Base-by-base conservation (phyloP, 768 basidiomycete genomes). In the Leccinum subgranulosum region DNA sequence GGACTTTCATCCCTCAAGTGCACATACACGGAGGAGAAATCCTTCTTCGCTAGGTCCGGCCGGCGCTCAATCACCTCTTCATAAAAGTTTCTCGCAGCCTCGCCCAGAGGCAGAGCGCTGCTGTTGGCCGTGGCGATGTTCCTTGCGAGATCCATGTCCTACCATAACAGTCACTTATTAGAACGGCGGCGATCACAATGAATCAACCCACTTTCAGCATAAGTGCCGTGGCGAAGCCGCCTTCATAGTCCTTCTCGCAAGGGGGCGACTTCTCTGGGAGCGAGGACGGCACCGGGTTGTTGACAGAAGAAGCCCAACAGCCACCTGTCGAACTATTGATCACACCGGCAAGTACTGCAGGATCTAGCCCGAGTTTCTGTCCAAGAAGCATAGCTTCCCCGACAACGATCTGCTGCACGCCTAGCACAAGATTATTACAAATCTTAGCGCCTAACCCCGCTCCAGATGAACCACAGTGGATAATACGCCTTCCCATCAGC, bases 301-400 rank as follows among this genome's bases (percentile, higher is more conserved):
- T 96, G 36, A 88, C 85, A 0, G 86, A 85, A 25, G 87, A 86
- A 15, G 91, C 80, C 91, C 92, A 93, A 66, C 91, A 94, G 17
- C 79, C 77, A 4, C 91, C 92, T 3, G 90, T 92, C 59, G 87
- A 88, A 67, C 81, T 93, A 69, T 94, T 94, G 60, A 96, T 85
- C 4, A 95, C 91, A 6, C 84, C 79, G 3, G 93, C 88, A 21
- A 96, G 80, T 29, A 94, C 77, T 9, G 79, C 78, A 17, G 92
- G 83, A 48, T 92, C 81, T 55, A 96, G 74, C 3, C 93, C 94
- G n/a, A 95, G 75, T 56, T 81, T 85, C 70, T 84, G 81, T 4
- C 94, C 94, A 10, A 95, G 79, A 5, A 94, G 73, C 93, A 96
- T 95, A 4, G 88, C 92, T 72, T 96, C 94, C n/a, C 82, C 88